Conservation (phyloP, 805 yeast genomes). For the Cyberlindnera euphorbiae region DNA sequence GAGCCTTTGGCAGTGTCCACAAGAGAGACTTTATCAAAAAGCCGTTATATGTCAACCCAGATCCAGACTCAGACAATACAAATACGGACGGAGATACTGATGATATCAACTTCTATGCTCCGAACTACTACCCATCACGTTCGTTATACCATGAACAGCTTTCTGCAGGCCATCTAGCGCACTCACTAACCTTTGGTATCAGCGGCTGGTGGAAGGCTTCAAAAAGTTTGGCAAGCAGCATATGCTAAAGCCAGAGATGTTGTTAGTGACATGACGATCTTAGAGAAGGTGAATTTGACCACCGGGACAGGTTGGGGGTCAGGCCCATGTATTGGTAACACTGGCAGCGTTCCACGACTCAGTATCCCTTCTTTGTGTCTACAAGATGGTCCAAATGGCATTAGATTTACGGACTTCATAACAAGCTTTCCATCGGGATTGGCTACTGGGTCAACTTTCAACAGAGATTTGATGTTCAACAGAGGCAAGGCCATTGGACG, state of each 20-base stretch:
- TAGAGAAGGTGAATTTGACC: conserved; percentile 58
- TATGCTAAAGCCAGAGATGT: conserved; percentile 49
- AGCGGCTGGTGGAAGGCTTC: conserved; percentile 44
- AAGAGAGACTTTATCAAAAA: conserved; percentile 15
- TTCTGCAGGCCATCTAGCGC: background rate
- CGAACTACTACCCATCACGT: conserved; percentile 24
- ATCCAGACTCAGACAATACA: conserved; percentile 9
- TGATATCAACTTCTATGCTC: conserved; percentile 20
- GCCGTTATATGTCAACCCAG: conserved; percentile 22
- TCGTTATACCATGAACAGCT: conserved; percentile 9
- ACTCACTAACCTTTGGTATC: conserved; percentile 4
- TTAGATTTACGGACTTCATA: conserved; percentile 50
- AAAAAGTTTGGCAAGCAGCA: conserved; percentile 52
- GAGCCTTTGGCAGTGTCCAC: background rate
- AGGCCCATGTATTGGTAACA: conserved; percentile 59
- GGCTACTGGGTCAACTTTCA: conserved; percentile 56
- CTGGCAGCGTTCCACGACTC: conserved; percentile 52
- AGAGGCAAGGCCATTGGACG: conserved; percentile 55
- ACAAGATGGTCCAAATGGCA: conserved; percentile 62
- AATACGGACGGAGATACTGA: conserved; percentile 12
- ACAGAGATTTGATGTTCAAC: conserved; percentile 43
- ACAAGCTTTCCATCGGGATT: conserved; percentile 56
- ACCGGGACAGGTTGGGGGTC: conserved; percentile 63
- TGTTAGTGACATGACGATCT: conserved; percentile 50
- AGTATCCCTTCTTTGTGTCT: conserved; percentile 52